Percentiles rank a stretch among this genome's conserved stretches.
Evolutionary conservation across 2,329 filamentous ascomycete species (phyloP).

Genomic region (Dendrostoma leiphaemia): DNA sequence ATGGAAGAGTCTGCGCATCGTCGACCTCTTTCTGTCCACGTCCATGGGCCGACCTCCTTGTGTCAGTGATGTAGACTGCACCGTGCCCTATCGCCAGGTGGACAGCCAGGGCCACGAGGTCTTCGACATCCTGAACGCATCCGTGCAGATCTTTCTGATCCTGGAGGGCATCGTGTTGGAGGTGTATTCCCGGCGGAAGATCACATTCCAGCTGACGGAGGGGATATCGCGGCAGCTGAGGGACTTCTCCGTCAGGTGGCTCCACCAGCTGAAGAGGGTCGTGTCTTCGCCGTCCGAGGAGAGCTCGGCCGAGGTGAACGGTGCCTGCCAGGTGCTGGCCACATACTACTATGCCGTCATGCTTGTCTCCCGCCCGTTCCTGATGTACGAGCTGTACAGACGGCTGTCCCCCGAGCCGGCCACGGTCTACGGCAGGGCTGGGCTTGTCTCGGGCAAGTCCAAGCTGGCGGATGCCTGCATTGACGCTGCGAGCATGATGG

Average conservation of each 20-base stretch:
- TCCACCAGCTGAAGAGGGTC: slow-evolving; percentile 41
- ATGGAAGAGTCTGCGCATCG: slow-evolving; percentile 52
- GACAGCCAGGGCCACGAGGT: slow-evolving; percentile 36
- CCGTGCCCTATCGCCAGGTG: slow-evolving; percentile 42
- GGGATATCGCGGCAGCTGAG: slow-evolving; percentile 51
- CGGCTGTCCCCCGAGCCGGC: slow-evolving; percentile 37
- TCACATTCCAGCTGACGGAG: slow-evolving; percentile 51
- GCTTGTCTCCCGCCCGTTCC: slow-evolving; percentile 52
- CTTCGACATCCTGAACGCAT: slow-evolving; percentile 48
- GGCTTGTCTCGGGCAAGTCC: slow-evolving; percentile 40
- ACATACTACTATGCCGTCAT: slow-evolving; percentile 59
- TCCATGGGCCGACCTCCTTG: slow-evolving; percentile 55
- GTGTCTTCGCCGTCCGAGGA: slow-evolving; percentile 26
- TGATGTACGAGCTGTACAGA: slow-evolving; percentile 53
- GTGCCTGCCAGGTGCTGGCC: slow-evolving; percentile 49
- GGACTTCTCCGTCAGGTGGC: slow-evolving; percentile 50
- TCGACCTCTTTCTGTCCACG: slow-evolving; percentile 52
- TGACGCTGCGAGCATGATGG: slow-evolving; percentile 52
- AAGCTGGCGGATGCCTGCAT: slow-evolving; percentile 55
- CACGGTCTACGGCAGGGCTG: slow-evolving; percentile 17
- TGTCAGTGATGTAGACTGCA: slow-evolving; percentile 54
- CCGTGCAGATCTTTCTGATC: slow-evolving; percentile 51
- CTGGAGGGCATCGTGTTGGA: slow-evolving; percentile 49
- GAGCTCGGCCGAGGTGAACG: slow-evolving; percentile 34
- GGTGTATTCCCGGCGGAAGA: slow-evolving; percentile 52